These are phyloP conservation scores for Angomonas ambiguus DNA, from an alignment of 208 protist genomes.

Conservation along the genomic window DNA sequence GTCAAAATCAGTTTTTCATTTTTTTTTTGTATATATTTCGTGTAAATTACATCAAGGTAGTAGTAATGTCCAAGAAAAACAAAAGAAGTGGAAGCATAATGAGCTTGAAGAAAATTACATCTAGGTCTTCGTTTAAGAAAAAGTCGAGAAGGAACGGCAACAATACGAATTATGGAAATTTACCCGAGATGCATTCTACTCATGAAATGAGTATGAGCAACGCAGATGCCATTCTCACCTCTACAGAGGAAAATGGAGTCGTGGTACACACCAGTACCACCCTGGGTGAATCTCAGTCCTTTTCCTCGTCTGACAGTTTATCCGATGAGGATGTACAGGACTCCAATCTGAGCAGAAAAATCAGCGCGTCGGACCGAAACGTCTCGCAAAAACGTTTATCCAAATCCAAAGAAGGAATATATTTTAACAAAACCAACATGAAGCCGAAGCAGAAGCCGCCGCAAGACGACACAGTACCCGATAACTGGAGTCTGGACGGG, in stretches of 20 bases:
- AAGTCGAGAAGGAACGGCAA: not conserved
- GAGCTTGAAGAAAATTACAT: not conserved
- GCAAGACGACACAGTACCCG: not conserved
- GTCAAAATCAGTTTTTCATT: too few species aligned
- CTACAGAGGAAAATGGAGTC: not conserved
- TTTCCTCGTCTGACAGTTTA: not conserved
- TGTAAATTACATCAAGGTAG: not conserved
- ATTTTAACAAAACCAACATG: not conserved
- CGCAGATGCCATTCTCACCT: not conserved
- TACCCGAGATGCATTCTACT: not conserved
- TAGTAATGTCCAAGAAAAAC: not conserved
- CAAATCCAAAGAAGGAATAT: conserved; percentile 4
- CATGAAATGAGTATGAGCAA: not conserved
- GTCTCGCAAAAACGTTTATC: not conserved
- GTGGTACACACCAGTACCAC: not conserved
- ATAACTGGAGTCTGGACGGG: not conserved
- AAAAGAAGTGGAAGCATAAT: not conserved
- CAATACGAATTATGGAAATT: not conserved
- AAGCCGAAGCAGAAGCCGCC: not conserved
- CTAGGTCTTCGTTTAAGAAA: not conserved
- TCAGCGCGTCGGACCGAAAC: not conserved
- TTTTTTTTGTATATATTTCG: not conserved
- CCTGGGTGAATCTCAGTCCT: not conserved
- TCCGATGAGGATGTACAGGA: not conserved
- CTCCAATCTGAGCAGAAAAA: not conserved